These are phyloP conservation scores for Macrophomina pseudophaseolina DNA, from an alignment of 2,329 filamentous ascomycete genomes.

Conservation along the genomic window DNA sequence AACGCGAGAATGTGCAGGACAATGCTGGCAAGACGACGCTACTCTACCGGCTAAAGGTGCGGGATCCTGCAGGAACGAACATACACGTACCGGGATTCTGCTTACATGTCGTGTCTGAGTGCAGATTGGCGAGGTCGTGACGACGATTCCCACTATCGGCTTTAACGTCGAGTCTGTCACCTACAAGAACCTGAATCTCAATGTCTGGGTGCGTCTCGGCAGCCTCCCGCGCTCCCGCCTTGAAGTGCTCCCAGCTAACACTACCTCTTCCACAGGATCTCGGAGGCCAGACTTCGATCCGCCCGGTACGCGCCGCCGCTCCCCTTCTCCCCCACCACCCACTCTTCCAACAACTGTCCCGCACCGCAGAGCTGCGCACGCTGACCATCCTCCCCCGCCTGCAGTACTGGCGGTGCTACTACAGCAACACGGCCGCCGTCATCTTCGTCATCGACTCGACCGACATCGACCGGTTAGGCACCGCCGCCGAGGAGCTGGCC, in stretches of 20 bases:
- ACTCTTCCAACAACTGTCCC: conserved; percentile 7
- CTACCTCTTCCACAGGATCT: conserved; percentile 66
- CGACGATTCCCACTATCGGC: conserved; percentile 97
- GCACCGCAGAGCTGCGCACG: conserved; percentile 21
- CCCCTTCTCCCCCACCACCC: conserved; percentile 20
- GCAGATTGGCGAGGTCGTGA: conserved; percentile 97
- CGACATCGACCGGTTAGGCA: conserved; percentile 92
- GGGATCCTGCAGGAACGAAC: neutral
- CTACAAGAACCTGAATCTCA: conserved; percentile 98
- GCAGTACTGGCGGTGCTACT: conserved; percentile 96
- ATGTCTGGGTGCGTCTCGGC: conserved; percentile 79
- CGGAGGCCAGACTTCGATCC: conserved; percentile 96
- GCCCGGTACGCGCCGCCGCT: conserved; percentile 57
- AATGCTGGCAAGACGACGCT: conserved; percentile 98
- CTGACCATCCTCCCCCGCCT: conserved; percentile 10
- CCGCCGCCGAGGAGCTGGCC: conserved; percentile 87
- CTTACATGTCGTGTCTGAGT: conserved; percentile 20
- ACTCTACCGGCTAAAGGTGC: conserved; percentile 91
- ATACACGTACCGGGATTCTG: neutral
- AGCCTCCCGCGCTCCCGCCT: conserved; percentile 4
- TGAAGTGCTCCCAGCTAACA: neutral
- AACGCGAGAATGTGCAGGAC: conserved; percentile 63
- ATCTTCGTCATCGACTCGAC: conserved; percentile 99
- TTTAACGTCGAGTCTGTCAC: conserved; percentile 99
- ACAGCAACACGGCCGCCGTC: conserved; percentile 96